Evolutionary conservation across 164 flowering plant genomes (phyloP), one percentile per base, ranked within the genome.

Genomic region (Aristolochia californica): DNA sequence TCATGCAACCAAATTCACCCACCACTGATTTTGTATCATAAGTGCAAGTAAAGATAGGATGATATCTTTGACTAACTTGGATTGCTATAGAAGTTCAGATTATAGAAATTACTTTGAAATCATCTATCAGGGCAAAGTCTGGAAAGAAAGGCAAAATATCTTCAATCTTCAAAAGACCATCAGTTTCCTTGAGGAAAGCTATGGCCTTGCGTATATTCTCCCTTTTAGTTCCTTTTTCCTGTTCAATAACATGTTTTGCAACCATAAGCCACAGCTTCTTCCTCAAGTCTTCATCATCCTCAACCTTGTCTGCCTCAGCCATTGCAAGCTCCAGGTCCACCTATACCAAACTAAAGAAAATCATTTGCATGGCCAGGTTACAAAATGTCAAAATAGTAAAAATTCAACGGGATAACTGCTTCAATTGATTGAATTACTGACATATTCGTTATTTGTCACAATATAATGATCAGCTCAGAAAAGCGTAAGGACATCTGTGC

Each of bases 271-370:
- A 94, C 22, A 94, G 87, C 70, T 88, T 94, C 78, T 90, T 94
- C 76, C 97, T 78, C 75, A 90, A 72, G 65, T 94, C 99, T 66
- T 94, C 96, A 69, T 94, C 99, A 75, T 90, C 97, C 75, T 94
- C 99, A 70, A 90, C 97, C 70, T 90, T 94, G 72, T 94, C 99
- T 57, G 99, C 99, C 77, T 94, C 99, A 63, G 99, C 99, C 99
- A 80, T 94, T 34, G 99, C 99, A 70, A 94, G 97, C 73, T 90
- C 99, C 25, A 89, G 81, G 59, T 94, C 99, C 64, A 94, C 93
- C 99, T 94, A 73, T 34, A 34, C 40, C 40, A 34, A 34, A 34
- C 0, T 9, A 34, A 34, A 34, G 40, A 45, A 40, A 55, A 72
- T 17, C 60, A 66, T 16, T 34, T 13, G 28, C n/a, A 27, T 12